Base-by-base conservation (phyloP, 2,329 filamentous ascomycete genomes). In the Zalaria sp. region DNA sequence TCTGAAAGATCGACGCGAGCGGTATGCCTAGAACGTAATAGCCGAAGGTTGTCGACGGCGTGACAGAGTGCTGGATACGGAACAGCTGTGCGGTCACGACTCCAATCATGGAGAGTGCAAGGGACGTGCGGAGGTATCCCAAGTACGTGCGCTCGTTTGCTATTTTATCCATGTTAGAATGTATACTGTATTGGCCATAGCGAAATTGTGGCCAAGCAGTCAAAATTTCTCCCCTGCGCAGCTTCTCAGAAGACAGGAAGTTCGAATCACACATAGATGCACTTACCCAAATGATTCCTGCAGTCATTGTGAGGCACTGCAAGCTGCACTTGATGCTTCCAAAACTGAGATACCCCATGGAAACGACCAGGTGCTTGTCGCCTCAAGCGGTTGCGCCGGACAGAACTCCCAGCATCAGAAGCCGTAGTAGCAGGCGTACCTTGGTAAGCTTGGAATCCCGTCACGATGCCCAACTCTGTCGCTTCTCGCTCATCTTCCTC, bases 71-170 rank as follows among this genome's bases (percentile, higher is more conserved):
- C 51, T 79, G 70, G 3, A 80, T 63, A 18, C 71, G 67, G 51
- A 83, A 83, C 5, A 86, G 69, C 53, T 86, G 81, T 0, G 79
- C 75, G 27, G 81, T 69, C 3, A 75, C 51, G 3, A 81, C 73
- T 11, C 80, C 79, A 18, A 77, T 63, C 61, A 83, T 79, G 9
- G 79, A 77, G 34, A 85, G 65, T n/a, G 73, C 68, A 32, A 82
- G 60, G 0, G 79, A 83, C 2, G 81, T 86, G 18, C 81, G 73
- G 27, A 85, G 68, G 57, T 85, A 86, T 27, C 72, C 79, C 11
- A 87, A 72, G 54, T 80, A 87, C 11, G 81, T 87, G 43, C 81
- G 68, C 59, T 87, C 81, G 42, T 85, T 71, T 32, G 82, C 81
- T 85, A 51, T 11, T 26, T n/a, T 27, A 3, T 4, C 10, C 29